Base-by-base conservation (phyloP, 352 stramenopile species). In the Elongisporangium anandrum region DNA sequence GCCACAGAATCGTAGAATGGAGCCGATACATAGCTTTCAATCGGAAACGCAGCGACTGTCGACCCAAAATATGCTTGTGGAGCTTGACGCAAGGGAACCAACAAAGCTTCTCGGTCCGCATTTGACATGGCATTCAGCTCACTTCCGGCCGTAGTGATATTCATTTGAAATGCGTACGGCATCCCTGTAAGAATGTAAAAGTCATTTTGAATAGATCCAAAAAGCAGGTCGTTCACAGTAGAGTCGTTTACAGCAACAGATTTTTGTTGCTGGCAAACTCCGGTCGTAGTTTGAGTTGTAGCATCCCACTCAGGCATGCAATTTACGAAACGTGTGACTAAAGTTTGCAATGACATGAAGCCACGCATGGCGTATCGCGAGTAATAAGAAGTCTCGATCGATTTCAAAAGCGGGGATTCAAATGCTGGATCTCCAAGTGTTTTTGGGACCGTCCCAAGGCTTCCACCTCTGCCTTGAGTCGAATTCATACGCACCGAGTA, bases 331-430 rank as follows among this genome's bases (percentile, higher is more conserved):
- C 75, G 73, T 4, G 79, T 77, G 4, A 89, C 74, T 0, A 76
- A 48, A 23, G 79, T 91, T 52, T 91, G 81, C 22, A 91, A 56
- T 1, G 79, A 88, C 73, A 89, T 84, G 64, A 91, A 91, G 15
- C 79, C 79, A 0, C 50, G 54, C 6, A 57, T 51, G 2, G 71
- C 57, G 54, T 91, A 91, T 1, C 59, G 52, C 17, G 65, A 64
- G 57, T 79, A 79, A 26, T 73, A 69, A 4, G 53, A 65, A 48
- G 67, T 75, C 6, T 80, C 60, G 48, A 88, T 69, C 0, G 59
- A 74, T 24, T 69, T 64, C 54, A 77, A 68, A 55, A 89, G 84
- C 9, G 73, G 73, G 9, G 66, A 63, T 48, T 88, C 70, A 22
- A 77, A 83, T 3, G 75, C 41, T 10, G 76, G 72, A 23, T 84